Conservation (phyloP, 176 grass and related monocot species). For the Bolboschoenus planiculmis region DNA sequence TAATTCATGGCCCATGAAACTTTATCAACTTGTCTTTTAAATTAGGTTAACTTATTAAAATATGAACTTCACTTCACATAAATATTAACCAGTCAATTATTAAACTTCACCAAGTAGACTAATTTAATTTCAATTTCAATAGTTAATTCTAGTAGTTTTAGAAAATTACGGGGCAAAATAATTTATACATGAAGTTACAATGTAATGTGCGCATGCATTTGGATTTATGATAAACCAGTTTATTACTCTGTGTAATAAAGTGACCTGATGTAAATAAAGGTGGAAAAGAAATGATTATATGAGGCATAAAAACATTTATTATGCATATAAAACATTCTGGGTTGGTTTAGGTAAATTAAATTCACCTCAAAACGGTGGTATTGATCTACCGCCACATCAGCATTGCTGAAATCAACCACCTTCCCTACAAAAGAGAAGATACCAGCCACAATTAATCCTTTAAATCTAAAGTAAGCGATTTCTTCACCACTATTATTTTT, state of each 20-base stretch:
- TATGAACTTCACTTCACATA: neutral
- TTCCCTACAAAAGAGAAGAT: conserved; percentile 39
- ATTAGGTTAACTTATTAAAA: neutral
- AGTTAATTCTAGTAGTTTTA: neutral
- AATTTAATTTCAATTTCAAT: neutral
- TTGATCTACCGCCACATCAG: conserved; percentile 82
- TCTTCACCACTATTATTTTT: too few species aligned
- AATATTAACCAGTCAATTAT: neutral
- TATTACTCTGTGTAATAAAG: neutral
- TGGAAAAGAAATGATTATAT: neutral
- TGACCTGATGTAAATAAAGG: neutral
- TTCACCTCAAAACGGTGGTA: conserved; percentile 78
- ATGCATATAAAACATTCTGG: neutral
- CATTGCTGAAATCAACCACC: conserved; percentile 86
- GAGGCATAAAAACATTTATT: neutral
- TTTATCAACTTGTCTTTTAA: neutral
- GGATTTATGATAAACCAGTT: neutral
- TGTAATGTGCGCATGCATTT: neutral
- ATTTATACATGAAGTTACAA: neutral
- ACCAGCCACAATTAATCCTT: neutral
- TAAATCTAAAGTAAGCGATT: too few species aligned
- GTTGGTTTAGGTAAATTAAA: neutral
- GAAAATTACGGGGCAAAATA: neutral
- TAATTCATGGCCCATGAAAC: neutral
- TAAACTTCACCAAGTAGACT: neutral